Evolutionary conservation across 352 stramenopile genomes (phyloP).

Genomic region (Globisporangium recalcitrans): DNA sequence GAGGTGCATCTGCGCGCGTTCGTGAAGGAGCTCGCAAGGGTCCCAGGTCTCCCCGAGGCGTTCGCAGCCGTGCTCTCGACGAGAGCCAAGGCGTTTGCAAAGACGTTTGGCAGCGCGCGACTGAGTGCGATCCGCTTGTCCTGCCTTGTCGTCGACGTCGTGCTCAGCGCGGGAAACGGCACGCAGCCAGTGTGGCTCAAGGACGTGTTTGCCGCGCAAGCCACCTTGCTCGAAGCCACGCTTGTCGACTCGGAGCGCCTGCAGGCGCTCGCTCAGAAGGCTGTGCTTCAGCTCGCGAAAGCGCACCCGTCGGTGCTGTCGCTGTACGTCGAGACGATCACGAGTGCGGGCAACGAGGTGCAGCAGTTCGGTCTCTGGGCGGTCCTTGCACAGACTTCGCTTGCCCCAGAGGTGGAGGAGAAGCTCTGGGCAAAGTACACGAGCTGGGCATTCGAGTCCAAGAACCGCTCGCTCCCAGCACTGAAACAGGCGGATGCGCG

Average conservation of each 20-base stretch:
- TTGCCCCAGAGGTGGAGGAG: conserved; percentile 32
- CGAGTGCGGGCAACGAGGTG: conserved; percentile 26
- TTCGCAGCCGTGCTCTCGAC: conserved; percentile 45
- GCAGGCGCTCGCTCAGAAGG: conserved; percentile 40
- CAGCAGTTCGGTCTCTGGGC: conserved; percentile 65
- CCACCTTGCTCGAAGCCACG: conserved; percentile 51
- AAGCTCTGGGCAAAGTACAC: conserved; percentile 51
- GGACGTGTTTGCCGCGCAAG: conserved; percentile 44
- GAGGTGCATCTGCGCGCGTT: conserved; percentile 53
- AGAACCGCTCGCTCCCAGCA: conserved; percentile 38
- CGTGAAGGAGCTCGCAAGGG: conserved; percentile 25
- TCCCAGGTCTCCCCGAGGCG: conserved; percentile 42
- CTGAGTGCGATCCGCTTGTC: conserved; percentile 56
- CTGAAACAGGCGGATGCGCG: conserved; percentile 38
- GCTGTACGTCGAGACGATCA: conserved; percentile 36
- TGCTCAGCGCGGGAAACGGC: conserved; percentile 13
- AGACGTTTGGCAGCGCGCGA: conserved; percentile 48
- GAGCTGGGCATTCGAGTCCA: conserved; percentile 78
- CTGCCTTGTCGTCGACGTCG: conserved; percentile 42
- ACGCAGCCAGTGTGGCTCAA: conserved; percentile 31
- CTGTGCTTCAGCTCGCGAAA: conserved; percentile 39
- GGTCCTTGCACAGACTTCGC: conserved; percentile 30
- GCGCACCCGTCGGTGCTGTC: conserved; percentile 35
- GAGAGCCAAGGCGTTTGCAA: conserved; percentile 33
- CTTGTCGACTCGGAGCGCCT: conserved; percentile 37